Percentiles rank a stretch among this genome's conserved stretches.
These are phyloP conservation scores for Thuja plicata DNA, from an alignment of 83 land plant genomes.

Conservation along the genomic window DNA sequence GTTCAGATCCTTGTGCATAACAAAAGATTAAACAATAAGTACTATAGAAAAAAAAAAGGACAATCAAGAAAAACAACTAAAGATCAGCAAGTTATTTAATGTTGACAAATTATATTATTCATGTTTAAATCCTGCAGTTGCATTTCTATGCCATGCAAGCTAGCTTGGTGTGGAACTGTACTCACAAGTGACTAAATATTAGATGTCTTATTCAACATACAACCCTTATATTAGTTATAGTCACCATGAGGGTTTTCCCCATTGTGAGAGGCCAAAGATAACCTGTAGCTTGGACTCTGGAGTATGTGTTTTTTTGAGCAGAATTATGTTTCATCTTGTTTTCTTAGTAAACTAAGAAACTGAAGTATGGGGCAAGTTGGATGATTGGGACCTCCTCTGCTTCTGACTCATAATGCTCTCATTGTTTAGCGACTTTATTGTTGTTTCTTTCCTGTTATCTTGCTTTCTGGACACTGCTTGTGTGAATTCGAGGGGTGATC, in stretches of 20 bases:
- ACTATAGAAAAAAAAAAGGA: too few relatives aligned
- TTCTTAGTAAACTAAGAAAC: neutral
- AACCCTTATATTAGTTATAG: neutral
- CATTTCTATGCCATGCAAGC: constrained; percentile 1
- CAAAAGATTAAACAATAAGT: too few relatives aligned
- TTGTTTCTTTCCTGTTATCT: too few relatives aligned
- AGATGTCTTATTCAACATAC: neutral
- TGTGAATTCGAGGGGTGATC: too few relatives aligned
- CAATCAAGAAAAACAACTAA: constrained; percentile 29
- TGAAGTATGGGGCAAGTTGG: too few relatives aligned
- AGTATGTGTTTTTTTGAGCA: neutral
- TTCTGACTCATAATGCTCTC: too few relatives aligned
- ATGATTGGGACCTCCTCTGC: too few relatives aligned
- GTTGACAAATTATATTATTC: neutral
- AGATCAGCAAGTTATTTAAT: constrained; percentile 29
- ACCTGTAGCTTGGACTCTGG: neutral
- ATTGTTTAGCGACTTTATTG: too few relatives aligned
- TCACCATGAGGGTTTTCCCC: neutral
- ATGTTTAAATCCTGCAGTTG: neutral
- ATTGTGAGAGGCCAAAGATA: neutral
- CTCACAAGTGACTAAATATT: neutral
- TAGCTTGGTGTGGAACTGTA: neutral
- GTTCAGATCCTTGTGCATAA: too few relatives aligned
- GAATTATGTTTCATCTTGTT: neutral
- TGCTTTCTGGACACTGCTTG: too few relatives aligned